Base-by-base conservation (phyloP, 345 rosid genomes). In the Tarenaya hassleriana region DNA sequence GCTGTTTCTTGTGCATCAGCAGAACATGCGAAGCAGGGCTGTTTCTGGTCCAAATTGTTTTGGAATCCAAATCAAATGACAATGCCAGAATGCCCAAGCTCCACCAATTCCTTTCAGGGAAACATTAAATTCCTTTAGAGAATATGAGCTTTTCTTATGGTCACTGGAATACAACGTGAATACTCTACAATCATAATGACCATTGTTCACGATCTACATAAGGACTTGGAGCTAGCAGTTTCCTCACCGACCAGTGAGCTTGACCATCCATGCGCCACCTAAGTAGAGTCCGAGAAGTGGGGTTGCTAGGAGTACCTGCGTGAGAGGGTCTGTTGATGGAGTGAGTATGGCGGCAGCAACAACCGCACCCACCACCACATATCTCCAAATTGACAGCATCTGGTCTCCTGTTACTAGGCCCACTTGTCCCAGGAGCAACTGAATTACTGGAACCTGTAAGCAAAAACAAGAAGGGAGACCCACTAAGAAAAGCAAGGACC, bases 321-420 rank as follows among this genome's bases (percentile, higher is more conserved):
- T 92, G 12, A 92, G 88, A 69, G 98, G 98, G 66, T 92, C 96
- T 3, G 96, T 87, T 8, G 98, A 91, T 40, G 98, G 98, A 7
- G 98, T 92, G 34, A 92, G 74, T 9, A 92, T 77, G 31, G 98
- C 98, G 16, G 98, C 96, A 7, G 80, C 98, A 40, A 92, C 67
- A 12, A 92, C 95, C 0, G 96, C 90, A 20, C 98, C 98, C 3
- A 87, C 96, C 27, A 91, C 90, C 29, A 92, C 96, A 33, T 92
- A 87, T 73, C 95, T 77, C 98, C 98, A 92, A 16, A 92, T 75
- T 5, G 98, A 92, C 31, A 91, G 80, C 98, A 91, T 91, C 60
- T 82, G 92, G 66, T 87, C 94, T 53, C 96, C 89, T 0, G 95
- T 61, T 12, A 91, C 98, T 31, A 87, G 61, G 31, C 96, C 96